Evolutionary conservation across 139 green algal species (phyloP), one percentile per base, ranked within the genome.

Genomic region (Haematococcus lacustris): DNA sequence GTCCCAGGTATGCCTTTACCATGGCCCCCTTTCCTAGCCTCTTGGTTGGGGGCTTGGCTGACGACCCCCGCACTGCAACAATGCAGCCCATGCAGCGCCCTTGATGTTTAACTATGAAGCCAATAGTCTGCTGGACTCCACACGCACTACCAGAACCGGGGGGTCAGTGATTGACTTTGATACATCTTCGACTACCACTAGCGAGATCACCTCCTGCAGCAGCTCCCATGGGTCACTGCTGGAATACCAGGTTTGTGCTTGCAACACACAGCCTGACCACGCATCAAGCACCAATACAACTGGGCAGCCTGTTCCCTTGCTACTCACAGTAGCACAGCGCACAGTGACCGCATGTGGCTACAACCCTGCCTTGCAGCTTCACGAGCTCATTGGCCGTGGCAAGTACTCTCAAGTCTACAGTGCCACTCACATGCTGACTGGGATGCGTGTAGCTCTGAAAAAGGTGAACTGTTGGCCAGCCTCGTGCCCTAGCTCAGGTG

Each of bases 331-430:
- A 51, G 53, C 21, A 62, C 51, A 68, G 7, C 3, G 21, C 41
- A 13, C 13, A 60, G 7, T 71, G 25, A 60, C 6, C 17, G 4
- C 38, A 35, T 35, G 17, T 62, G 6, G 4, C 3, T 43, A 25
- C 17, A 73, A 63, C 3, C 34, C 26, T 70, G 1, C 75, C 25
- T 32, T 53, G 64, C 75, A 85, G 79, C 66, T 85, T 5, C 71
- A 76, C 32, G 51, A 70, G 1, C 68, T 79, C 25, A 71, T 85
- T 5, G 79, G 79, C 1, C 53, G 79, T 21, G 79, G 79, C 28
- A 76, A 82, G 43, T 82, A 82, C 64, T 80, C 72, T 0, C 75
- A 82, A 38, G 79, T 85, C 5, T 85, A 69, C 41, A 72, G 73
- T 5, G 79, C 72, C 26, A 68, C 7, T 9, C 74, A 85, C 21